A percentile compares a stretch with the other conserved stretches of the same genome.
phyloP scores from a whole-genome alignment of 2,329 filamentous ascomycete species.

The Arthrobotrys iridis region DNA sequence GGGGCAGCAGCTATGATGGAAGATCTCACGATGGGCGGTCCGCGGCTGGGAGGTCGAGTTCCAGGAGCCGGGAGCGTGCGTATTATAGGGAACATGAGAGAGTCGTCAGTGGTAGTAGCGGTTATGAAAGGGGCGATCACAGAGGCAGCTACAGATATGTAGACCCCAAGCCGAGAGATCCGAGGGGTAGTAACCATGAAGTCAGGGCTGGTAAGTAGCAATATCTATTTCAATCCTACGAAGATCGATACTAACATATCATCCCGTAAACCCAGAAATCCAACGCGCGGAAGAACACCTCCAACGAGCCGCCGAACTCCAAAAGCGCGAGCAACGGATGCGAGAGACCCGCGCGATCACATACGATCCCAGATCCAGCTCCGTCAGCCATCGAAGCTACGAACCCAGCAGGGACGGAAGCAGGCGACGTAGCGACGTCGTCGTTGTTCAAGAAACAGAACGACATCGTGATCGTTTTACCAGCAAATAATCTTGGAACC shows the following conservation, averaged over 20 bases:
- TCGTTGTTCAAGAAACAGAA: slow-evolving; percentile 41
- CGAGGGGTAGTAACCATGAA: slow-evolving; percentile 37
- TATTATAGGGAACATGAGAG: slow-evolving; percentile 57
- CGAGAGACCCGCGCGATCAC: slow-evolving; percentile 30
- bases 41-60: slow-evolving; percentile 43
- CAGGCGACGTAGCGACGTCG: slow-evolving; percentile 34
- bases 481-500: slow-evolving; percentile 2
- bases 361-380: slow-evolving; percentile 55
- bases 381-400: slow-evolving; percentile 43
- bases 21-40: slow-evolving; percentile 35
- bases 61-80: slow-evolving; percentile 53
- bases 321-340: slow-evolving; percentile 40
- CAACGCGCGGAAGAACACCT: slow-evolving; percentile 56
- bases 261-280: slow-evolving; percentile 54
- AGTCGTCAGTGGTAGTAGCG: slow-evolving; percentile 52
- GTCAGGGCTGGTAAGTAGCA: slow-evolving; percentile 32
- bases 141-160: slow-evolving; percentile 56
- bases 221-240: not conserved
- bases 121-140: slow-evolving; percentile 41
- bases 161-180: slow-evolving; percentile 40
- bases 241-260: not conserved
- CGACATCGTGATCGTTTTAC: slow-evolving; percentile 40
- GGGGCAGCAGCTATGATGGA: slow-evolving; percentile 51
- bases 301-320: slow-evolving; percentile 37
- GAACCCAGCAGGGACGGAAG: slow-evolving; percentile 46